Base-by-base conservation (phyloP, 1,139 yeast genomes). In the Sugiyamaella neomexicana region DNA sequence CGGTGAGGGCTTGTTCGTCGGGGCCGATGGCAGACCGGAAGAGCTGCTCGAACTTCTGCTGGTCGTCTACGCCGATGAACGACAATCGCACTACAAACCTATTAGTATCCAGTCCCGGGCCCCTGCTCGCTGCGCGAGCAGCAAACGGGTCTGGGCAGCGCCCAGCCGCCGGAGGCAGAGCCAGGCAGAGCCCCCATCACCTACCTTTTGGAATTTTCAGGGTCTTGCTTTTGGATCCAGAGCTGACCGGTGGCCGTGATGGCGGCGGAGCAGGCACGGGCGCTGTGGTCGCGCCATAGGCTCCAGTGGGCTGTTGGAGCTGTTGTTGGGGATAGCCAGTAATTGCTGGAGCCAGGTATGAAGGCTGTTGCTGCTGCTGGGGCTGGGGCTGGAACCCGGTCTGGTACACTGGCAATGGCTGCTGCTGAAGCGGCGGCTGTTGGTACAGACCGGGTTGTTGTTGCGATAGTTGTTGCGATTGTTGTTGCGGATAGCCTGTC, bases 21-120 rank as follows among this genome's bases (percentile, higher is more conserved):
- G 79, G 75, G n/a, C 87, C 81, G 36, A 89, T 89, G 5, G 89
- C 85, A 5, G 88, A 80, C 59, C 90, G 75, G 68, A 91, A 93
- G 60, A 93, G 76, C 63, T 83, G 83, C 68, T 89, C 96, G 66
- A 89, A 93, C 70, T 89, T 86, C 57, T 79, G 78, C 73, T 93
- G 98, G 69, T 90, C 98, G 41, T 82, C 82, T 16, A 87, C 85
- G 2, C 95, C 83, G 60, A 93, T 81, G 66, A 93, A 93, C 9
- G 96, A 85, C 54, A 93, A 77, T 60, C 97, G 79, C 57, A 85
- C 84, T 59, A 41, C 12, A 16, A 17, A n/a, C 37, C 40, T 10
- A 41, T 48, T 48, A 41, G 41, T 40, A 15, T 20, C 25, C 25
- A 20, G 5, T 3, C 25, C 3, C 25, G 3, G 25, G 5, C 25